Base-by-base conservation (phyloP, 257 asterid genomes). In the Ilex asprella region DNA sequence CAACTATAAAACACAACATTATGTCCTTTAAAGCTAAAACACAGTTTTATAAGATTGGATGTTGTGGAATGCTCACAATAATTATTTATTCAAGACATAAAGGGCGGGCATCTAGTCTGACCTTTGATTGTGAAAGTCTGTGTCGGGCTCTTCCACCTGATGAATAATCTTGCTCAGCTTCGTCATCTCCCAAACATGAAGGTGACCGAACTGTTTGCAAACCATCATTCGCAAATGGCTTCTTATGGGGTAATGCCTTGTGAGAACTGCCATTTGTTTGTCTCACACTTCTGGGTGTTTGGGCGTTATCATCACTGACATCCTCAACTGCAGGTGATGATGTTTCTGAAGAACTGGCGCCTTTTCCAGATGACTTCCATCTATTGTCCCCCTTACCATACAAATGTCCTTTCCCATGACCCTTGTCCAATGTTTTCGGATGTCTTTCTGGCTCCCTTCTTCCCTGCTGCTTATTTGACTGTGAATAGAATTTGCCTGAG, bases 261-360 rank as follows among this genome's bases (percentile, higher is more conserved):
- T 39, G 54, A 39, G 58, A 14, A 54, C 16, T 53, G 31, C 73
- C 76, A 66, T 61, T 78, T 65, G 61, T 16, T 73, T 46, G 58
- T 60, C 59, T 76, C 67, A 74, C 73, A 52, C 63, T 57, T 60
- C 61, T 56, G 31, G 7, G 63, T 64, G 63, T 71, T 70, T 64
- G 81, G 65, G 67, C 63, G 71, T 77, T 76, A 61, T 76, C 76
- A 60, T 78, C 75, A 15, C 84, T 75, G 63, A 56, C 76, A 78
- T 85, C 84, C 70, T 86, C 95, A 3, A 16, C 65, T 16, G 84
- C 79, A 55, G 87, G 75, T 31, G 82, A 69, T 68, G 88, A 74
- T 63, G 59, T 67, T 61, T 75, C 86, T n/a, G 71, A 58, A 63
- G 61, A 67, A 73, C 73, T 68, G 31, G 72, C 72, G 30, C 56